Conservation (phyloP, 331 rosid species). For the Dryas integrifolia region DNA sequence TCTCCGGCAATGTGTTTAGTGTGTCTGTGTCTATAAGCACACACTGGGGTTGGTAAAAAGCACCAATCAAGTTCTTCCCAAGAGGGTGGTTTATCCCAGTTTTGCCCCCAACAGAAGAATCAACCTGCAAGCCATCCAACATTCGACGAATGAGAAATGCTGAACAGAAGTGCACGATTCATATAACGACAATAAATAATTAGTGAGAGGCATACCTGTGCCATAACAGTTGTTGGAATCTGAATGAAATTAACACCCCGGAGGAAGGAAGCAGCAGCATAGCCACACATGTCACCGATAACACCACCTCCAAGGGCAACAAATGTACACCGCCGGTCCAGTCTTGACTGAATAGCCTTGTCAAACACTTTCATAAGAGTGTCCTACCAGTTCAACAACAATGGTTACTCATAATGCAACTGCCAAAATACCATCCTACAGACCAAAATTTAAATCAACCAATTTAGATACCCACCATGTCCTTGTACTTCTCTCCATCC, state of each 20-base stretch:
- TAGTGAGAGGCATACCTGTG: slow-evolving; percentile 59
- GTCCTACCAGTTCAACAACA: slow-evolving; percentile 52
- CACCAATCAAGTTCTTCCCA: slow-evolving; percentile 94
- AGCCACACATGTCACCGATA: slow-evolving; percentile 97
- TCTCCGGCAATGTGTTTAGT: slow-evolving; percentile 69
- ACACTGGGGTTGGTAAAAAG: slow-evolving; percentile 93
- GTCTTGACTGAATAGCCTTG: slow-evolving; percentile 79
- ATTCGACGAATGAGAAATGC: slow-evolving; percentile 7
- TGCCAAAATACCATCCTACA: background rate
- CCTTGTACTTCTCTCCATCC: slow-evolving; percentile 84
- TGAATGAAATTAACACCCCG: slow-evolving; percentile 97
- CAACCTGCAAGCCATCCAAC: slow-evolving; percentile 54
- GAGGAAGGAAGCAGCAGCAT: slow-evolving; percentile 84
- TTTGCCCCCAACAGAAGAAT: slow-evolving; percentile 99
- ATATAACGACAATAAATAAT: background rate
- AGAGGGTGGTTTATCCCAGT: slow-evolving; percentile 92
- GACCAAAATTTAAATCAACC: slow-evolving; percentile 12
- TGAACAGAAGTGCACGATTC: background rate
- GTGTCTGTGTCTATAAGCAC: slow-evolving; percentile 91
- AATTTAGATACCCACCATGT: slow-evolving; percentile 59
- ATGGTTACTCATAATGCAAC: slow-evolving; percentile 24
- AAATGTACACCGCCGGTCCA: slow-evolving; percentile 79
- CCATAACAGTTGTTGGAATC: slow-evolving; percentile 96
- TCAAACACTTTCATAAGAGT: slow-evolving; percentile 93
- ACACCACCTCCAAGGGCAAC: slow-evolving; percentile 99